Base-by-base conservation (phyloP, 331 rosid genomes). In the Acacia concinna region DNA sequence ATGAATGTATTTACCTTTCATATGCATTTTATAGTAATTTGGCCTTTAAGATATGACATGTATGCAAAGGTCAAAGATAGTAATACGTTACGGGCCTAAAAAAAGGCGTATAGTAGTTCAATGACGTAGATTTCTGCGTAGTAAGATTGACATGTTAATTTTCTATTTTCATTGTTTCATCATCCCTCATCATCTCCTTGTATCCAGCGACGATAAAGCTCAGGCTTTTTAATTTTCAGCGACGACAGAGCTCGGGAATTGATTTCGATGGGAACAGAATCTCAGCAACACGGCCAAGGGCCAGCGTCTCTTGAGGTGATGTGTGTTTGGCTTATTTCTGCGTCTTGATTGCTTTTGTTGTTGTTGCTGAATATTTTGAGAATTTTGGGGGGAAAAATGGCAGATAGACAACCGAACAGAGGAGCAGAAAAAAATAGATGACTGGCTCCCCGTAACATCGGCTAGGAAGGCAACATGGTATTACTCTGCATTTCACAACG, bases 381-480 rank as follows among this genome's bases (percentile, higher is more conserved):
- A 27, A 8, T 5, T 60, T 0, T 9, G 1, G 1, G 3, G 8
- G 12, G 28, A 10, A 5, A 9, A 21, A 5, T 31, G 57, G 57
- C 75, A 90, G 91, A 25, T 23, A 4, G 90, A 86, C 3, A 73
- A 41, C 17, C 71, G 81, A 84, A 57, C 71, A 17, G 86, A 80
- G 0, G 84, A 60, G 78, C 81, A 88, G 78, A 91, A 90, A 68
- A 84, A 83, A 11, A 89, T 94, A 3, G 93, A 92, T 38, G 98
- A 91, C 0, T 94, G 97, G 97, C 98, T 94, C 79, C 97, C 97
- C 0, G 89, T 94, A 52, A 91, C 97, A 52, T 88, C 90, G n/a
- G 86, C 98, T 1, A 91, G 98, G 74, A 91, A 91, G 23, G 98
- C 94, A 78, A 92, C 87, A 83, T 94, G 98, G 98, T 94, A 95